Conservation (phyloP, 495 filamentous ascomycete species). For the Podospora australis region DNA sequence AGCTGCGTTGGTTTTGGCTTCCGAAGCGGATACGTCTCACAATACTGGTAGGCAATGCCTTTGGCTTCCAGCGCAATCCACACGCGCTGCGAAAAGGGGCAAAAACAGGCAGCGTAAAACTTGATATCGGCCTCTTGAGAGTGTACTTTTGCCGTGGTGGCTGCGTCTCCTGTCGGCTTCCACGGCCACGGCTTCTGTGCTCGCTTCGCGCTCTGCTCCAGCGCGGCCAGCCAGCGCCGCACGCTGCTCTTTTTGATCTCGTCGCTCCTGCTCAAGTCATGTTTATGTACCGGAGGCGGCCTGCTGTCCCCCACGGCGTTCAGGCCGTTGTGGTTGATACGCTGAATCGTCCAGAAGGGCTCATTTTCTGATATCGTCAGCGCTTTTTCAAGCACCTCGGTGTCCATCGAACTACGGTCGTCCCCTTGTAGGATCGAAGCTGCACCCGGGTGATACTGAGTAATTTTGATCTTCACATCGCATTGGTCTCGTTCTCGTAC, state of each 20-base stretch:
- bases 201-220: conserved; percentile 61
- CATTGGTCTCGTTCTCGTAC: conserved; percentile 73
- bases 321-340: conserved; percentile 70
- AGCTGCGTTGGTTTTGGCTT: conserved; percentile 63
- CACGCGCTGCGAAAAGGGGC: conserved; percentile 79
- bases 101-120: conserved; percentile 86
- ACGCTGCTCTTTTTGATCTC: conserved; percentile 82
- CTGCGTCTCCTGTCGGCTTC: conserved; percentile 71
- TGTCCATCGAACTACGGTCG: conserved; percentile 15
- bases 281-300: conserved; percentile 56
- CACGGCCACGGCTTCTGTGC: conserved; percentile 51
- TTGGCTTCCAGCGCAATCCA: conserved; percentile 95
- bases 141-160: conserved; percentile 66
- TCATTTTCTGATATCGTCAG: conserved; percentile 25
- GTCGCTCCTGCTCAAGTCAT: conserved; percentile 73
- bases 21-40: conserved; percentile 83
- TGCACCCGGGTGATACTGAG: conserved; percentile 66
- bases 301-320: conserved; percentile 59
- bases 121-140: conserved; percentile 66
- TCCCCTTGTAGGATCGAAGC: conserved; percentile 24
- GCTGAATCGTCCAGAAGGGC: conserved; percentile 65
- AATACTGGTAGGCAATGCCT: conserved; percentile 78
- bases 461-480: conserved; percentile 90
- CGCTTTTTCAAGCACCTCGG: conserved; percentile 3
- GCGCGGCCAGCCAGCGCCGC: conserved; percentile 57